phyloP scores from a whole-genome alignment of 2,329 filamentous ascomycete species.

The Alternaria triticimaculans region DNA sequence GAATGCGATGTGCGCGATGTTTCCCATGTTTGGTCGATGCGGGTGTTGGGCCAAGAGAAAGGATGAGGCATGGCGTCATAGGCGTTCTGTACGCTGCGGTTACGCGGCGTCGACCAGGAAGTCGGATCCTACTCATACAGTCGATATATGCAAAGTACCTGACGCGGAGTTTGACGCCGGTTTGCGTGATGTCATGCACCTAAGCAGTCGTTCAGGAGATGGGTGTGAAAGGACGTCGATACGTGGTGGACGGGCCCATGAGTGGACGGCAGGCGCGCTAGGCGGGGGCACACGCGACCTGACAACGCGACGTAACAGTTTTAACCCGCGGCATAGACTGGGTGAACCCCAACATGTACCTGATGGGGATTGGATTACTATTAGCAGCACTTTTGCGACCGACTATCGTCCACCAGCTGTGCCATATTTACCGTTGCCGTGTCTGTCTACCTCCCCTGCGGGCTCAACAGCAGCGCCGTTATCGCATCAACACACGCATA shows the following conservation, averaged over 20 bases:
- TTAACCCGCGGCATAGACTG: background rate
- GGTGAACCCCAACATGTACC: background rate
- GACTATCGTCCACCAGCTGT: background rate
- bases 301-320: background rate
- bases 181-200: background rate
- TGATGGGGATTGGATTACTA: background rate
- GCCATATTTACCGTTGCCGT: background rate
- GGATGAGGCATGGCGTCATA: constrained; percentile 32
- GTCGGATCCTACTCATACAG: background rate
- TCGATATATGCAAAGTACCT: background rate
- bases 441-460: constrained; percentile 6
- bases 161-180: background rate
- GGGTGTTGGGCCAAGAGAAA: constrained; percentile 21
- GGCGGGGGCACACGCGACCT: background rate
- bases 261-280: background rate
- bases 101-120: background rate
- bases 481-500: constrained; percentile 42
- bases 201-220: background rate
- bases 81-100: constrained; percentile 9
- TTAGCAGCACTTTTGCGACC: background rate
- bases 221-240: background rate
- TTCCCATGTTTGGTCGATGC: constrained; percentile 13
- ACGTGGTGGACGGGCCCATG: background rate
- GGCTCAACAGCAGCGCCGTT: constrained; percentile 25
- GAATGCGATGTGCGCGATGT: constrained; percentile 4